Evolutionary conservation across 2,329 filamentous ascomycete species (phyloP), one percentile per base, ranked within the genome.

Genomic region (Metarhizium anisopliae): DNA sequence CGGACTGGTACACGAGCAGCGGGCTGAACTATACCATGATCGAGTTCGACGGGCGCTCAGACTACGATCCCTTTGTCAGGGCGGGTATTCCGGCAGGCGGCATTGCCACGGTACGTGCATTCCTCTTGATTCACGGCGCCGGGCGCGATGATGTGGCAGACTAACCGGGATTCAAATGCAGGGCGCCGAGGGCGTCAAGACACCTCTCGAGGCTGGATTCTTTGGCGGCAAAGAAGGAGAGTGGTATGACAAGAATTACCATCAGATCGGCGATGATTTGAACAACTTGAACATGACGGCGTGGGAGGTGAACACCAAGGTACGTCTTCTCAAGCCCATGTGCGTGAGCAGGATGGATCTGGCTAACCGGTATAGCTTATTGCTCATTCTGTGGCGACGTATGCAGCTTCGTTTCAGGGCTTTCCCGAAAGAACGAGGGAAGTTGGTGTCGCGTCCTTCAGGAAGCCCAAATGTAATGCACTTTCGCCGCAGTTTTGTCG

Each of bases 151-250:
- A 35, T 11, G 32, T 8, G 7, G 10, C 32, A 40, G 8, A 40
- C 38, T 40, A 40, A 40, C 14, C 32, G 10, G 32, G 32, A 40
- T 5, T 16, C 13, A 5, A 16, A 11, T 40, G 2, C 13, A 40
- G 38, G 89, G 89, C 43, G 89, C 89, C 1, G 88, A 92, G 69
- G 86, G 81, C 13, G 68, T 89, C 71, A 92, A 91, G 80, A 90
- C 86, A 0, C 71, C 77, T 52, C 77, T 83, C 38, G 85, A 92
- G 66, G 80, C 71, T 2, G 74, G 72, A 45, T 71, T 83, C 70
- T 93, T 90, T 67, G 88, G 89, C n/a, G 89, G 89, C 42, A 74
- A 77, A 58, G 85, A 83, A 1, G 87, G 81, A 20, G 71, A 77
- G 30, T 78, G 78, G 74, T 80, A 80, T 59, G 79, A 86, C 63